Evolutionary conservation across 208 protist genomes (phyloP), one percentile per base, ranked within the genome.

Genomic region (Trypanosomatidae sp.): DNA sequence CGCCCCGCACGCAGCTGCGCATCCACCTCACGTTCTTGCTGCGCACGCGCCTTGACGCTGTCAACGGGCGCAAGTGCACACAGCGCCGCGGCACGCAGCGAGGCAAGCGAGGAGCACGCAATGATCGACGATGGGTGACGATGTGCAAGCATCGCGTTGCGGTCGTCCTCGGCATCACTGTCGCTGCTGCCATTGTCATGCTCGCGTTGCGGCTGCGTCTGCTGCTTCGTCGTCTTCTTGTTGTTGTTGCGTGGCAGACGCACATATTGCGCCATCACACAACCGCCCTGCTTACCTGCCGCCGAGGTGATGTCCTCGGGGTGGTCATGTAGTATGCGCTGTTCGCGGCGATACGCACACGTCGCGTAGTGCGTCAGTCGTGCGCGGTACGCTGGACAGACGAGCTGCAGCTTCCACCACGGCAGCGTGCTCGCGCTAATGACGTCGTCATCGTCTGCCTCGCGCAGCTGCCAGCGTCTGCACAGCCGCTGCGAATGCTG

Each of bases 401-500:
- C 52, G 4, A 79, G 50, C 22, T 87, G 76, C 7, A 54, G 61
- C 57, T 80, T 78, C 82, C 82, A 91, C 82, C 82, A 91, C 43
- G 77, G 82, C 43, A 90, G 53, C 26, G 26, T 25, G 11, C n/a
- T n/a, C n/a, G n/a, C n/a, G n/a, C n/a, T n/a, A n/a, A n/a, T n/a
- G n/a, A n/a, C n/a, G n/a, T n/a, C n/a, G n/a, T n/a, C n/a, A n/a
- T n/a, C n/a, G n/a, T n/a, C n/a, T n/a, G n/a, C n/a, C n/a, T n/a
- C n/a, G n/a, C n/a, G n/a, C n/a, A n/a, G n/a, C n/a, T n/a, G n/a
- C n/a, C n/a, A n/a, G n/a, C n/a, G n/a, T n/a, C n/a, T n/a, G n/a
- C n/a, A n/a, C n/a, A n/a, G n/a, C n/a, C n/a, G n/a, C n/a, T n/a
- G n/a, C n/a, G n/a, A n/a, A n/a, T n/a, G n/a, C n/a, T n/a, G n/a